Evolutionary conservation across 495 filamentous ascomycete species (phyloP).

Genomic region (Neurospora sp.): DNA sequence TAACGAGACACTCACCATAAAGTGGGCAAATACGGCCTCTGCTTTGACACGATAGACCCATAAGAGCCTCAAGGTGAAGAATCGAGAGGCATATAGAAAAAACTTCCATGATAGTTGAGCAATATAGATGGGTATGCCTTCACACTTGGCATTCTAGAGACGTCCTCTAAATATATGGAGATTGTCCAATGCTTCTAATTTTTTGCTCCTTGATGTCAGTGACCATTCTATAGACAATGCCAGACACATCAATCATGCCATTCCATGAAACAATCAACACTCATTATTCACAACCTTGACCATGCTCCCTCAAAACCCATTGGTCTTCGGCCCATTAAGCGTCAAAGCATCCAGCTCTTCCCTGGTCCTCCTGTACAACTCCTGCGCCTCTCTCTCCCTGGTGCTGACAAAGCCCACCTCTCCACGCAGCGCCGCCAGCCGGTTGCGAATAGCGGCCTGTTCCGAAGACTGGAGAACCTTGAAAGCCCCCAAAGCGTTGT

Average conservation of each 20-base stretch:
- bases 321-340: slow-evolving; percentile 15
- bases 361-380: slow-evolving; percentile 62
- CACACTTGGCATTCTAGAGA: background rate
- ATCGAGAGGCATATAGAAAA: background rate
- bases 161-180: background rate
- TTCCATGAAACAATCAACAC: background rate
- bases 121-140: background rate
- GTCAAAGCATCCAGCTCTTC: slow-evolving; percentile 65
- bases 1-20: too few species aligned
- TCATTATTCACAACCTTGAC: background rate
- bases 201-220: background rate
- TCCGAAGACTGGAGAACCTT: slow-evolving; percentile 67
- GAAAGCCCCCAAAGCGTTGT: slow-evolving; percentile 62
- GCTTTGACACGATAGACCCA: background rate
- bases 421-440: slow-evolving; percentile 67
- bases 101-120: background rate
- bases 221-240: background rate
- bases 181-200: background rate
- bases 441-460: slow-evolving; percentile 56
- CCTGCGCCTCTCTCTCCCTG: slow-evolving; percentile 84
- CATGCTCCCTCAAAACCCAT: slow-evolving; percentile 16
- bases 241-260: background rate
- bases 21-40: too few species aligned
- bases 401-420: slow-evolving; percentile 75
- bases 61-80: background rate